Percentiles rank a stretch among this genome's conserved stretches.
Evolutionary conservation across 2,329 filamentous ascomycete genomes (phyloP).

Genomic region (Pseudocercospora musae): DNA sequence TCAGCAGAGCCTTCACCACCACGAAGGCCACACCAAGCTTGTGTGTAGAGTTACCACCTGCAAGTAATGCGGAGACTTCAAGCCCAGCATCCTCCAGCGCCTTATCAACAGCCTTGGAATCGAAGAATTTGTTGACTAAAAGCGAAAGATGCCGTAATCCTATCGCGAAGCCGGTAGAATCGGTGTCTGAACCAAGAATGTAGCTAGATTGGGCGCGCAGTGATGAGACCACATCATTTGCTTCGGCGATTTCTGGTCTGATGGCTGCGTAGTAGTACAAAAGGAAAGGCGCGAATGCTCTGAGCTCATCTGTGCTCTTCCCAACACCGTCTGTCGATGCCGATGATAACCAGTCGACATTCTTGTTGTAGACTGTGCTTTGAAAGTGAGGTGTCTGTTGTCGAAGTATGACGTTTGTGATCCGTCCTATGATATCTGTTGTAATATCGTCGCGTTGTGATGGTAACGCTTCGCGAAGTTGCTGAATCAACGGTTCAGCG

Average conservation of each 20-base stretch:
- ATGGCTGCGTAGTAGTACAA: conserved; percentile 35
- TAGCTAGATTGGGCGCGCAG: conserved; percentile 25
- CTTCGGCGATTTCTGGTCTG: conserved; percentile 30
- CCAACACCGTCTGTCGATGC: conserved; percentile 19
- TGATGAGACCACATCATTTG: conserved; percentile 26
- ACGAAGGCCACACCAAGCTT: conserved; percentile 58
- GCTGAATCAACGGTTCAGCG: conserved; percentile 42
- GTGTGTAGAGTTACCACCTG: conserved; percentile 35
- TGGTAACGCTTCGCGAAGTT: conserved; percentile 35
- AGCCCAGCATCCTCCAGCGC: conserved; percentile 30
- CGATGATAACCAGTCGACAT: conserved; percentile 30
- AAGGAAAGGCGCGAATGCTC: conserved; percentile 27
- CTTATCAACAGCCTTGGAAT: conserved; percentile 39
- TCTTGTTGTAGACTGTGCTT: conserved; percentile 31
- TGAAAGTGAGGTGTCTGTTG: conserved; percentile 50
- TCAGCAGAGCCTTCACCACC: conserved; percentile 57
- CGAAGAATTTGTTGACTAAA: conserved; percentile 49
- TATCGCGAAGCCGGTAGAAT: conserved; percentile 21
- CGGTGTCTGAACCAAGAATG: conserved; percentile 15
- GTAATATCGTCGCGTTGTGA: conserved; percentile 48
- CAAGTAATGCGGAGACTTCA: conserved; percentile 40
- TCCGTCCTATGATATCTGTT: conserved; percentile 58
- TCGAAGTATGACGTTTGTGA: conserved; percentile 59
- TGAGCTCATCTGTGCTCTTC: conserved; percentile 4
- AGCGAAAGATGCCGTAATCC: conserved; percentile 45